Evolutionary conservation across 1,284 basidiomycete species (phyloP), one percentile per base, ranked within the genome.

Genomic region (Tylopilus microsporus): DNA sequence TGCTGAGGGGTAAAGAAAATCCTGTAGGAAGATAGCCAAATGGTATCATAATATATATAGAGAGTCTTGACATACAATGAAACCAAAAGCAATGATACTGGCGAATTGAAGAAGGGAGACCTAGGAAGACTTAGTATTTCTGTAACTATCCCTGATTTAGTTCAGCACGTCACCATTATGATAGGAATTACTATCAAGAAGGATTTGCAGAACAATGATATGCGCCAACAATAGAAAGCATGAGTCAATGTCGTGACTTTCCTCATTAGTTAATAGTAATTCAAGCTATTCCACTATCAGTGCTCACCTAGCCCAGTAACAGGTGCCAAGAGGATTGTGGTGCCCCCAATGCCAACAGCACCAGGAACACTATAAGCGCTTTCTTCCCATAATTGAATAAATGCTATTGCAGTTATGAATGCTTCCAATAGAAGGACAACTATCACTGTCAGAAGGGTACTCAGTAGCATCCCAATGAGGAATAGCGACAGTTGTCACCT

Each of bases 151-250:
- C 5, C 25, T 25, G 25, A 25, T 25, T 25, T 25, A 25, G 25
- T 25, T 3, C 11, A 30, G 18, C 2, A 8, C 10, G 42, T 49
- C 30, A 68, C 68, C 67, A 49, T 59, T 60, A 67, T 65, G n/a
- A 70, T 68, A 13, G 30, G 37, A 39, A 58, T 0, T 18, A 55
- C 10, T 1, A 70, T 9, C 19, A 56, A 8, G 13, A 18, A 18
- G 2, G 15, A 60, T 46, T 18, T 46, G 7, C 43, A 39, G n/a
- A 69, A 45, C 18, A 49, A 43, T 16, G 45, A 57, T 56, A 70
- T 66, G 47, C 61, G 49, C 68, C 66, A 70, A 56, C 65, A 69
- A 49, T 59, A 66, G 45, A 70, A 70, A 3, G 57, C 53, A 9
- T 70, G 67, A 10, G 59, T 60, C n/a, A 66, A 21, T 13, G 55